Conservation (phyloP, 352 stramenopile species). For the Phytophthora cryptogea region DNA sequence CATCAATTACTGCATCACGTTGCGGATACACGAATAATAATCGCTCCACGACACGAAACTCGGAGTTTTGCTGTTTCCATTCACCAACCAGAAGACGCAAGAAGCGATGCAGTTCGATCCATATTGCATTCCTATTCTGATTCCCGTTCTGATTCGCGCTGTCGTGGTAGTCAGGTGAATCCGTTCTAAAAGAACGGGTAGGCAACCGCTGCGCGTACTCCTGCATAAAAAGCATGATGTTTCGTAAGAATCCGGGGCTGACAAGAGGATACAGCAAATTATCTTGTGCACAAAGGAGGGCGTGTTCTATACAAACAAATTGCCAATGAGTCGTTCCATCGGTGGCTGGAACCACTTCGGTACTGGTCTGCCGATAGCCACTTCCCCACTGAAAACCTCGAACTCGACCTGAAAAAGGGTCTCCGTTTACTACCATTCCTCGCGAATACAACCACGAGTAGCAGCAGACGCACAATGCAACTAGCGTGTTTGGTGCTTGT, state of each 20-base stretch:
- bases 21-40: conserved; percentile 50
- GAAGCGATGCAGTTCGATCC: conserved; percentile 74
- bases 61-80: conserved; percentile 67
- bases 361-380: not conserved
- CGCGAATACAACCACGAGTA: conserved; percentile 68
- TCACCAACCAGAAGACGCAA: conserved; percentile 67
- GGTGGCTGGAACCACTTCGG: conserved; percentile 17
- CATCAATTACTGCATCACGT: conserved; percentile 17
- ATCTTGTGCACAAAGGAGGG: conserved; percentile 69
- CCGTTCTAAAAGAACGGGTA: conserved; percentile 11
- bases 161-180: conserved; percentile 14
- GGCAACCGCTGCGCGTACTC: conserved; percentile 55
- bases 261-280: conserved; percentile 74
- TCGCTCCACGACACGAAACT: conserved; percentile 56
- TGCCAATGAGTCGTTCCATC: conserved; percentile 56
- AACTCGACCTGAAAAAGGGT: conserved; percentile 20
- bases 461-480: conserved; percentile 56
- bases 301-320: conserved; percentile 57
- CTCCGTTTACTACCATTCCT: conserved; percentile 61
- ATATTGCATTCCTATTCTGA: conserved; percentile 8
- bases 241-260: conserved; percentile 59
- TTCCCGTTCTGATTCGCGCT: not conserved
- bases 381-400: conserved; percentile 4
- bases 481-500: conserved; percentile 49
- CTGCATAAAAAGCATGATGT: conserved; percentile 52